A percentile compares a stretch with the other conserved stretches of the same genome.
phyloP scores from a whole-genome alignment of 805 yeast species.

The Ogataea trehalophila region DNA sequence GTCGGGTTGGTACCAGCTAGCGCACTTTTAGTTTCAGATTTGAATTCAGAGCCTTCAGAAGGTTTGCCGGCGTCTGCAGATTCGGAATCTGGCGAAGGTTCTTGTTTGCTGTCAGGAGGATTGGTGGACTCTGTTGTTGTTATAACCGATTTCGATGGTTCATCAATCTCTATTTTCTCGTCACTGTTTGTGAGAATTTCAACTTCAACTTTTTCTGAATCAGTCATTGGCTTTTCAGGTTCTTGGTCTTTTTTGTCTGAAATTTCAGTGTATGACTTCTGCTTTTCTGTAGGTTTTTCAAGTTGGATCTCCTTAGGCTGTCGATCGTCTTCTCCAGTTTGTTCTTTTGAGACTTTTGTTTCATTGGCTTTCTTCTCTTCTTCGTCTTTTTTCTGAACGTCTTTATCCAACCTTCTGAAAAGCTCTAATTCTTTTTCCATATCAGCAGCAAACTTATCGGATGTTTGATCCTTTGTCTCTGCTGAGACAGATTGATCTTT shows the following conservation, averaged over 20 bases:
- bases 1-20: neutral
- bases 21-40: neutral
- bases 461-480: constrained; percentile 1
- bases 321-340: neutral
- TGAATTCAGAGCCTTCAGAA: neutral
- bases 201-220: no score
- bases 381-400: neutral
- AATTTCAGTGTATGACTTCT: no score
- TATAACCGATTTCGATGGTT: neutral
- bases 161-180: no score
- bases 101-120: neutral
- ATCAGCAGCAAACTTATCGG: neutral
- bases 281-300: no score
- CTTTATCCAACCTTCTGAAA: neutral
- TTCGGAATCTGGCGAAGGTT: no score
- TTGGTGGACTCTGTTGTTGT: neutral
- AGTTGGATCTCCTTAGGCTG: no score
- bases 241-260: no score
- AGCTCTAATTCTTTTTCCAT: constrained; percentile 5
- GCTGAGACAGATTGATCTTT: neutral
- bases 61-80: neutral
- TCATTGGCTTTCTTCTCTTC: neutral
- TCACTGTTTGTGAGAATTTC: no score
- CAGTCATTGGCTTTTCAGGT: no score
- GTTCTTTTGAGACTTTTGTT: neutral